phyloP scores from a whole-genome alignment of 805 yeast genomes.

The Osmozyma mogii region DNA sequence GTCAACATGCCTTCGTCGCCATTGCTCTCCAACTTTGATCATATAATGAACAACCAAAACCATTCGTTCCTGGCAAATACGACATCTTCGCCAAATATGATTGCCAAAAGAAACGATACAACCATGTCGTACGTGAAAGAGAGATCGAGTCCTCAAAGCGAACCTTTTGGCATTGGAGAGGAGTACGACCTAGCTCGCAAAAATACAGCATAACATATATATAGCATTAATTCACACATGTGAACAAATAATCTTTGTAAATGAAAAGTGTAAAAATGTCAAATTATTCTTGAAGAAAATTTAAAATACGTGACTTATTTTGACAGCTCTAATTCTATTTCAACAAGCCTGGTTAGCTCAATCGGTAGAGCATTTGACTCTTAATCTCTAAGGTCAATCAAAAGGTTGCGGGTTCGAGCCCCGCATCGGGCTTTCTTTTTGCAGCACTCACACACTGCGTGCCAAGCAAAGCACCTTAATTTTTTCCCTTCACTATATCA shows the following conservation, averaged over 20 bases:
- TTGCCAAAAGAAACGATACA: constrained; percentile 30
- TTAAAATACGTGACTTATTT: too few species aligned
- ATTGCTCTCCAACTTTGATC: constrained; percentile 14
- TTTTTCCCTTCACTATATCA: too few species aligned
- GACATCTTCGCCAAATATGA: constrained; percentile 25
- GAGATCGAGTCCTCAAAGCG: constrained; percentile 1
- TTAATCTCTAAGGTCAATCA: constrained; percentile 21
- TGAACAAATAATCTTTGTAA: too few species aligned
- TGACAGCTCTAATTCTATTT: too few species aligned
- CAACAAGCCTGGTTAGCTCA: constrained; percentile 24
- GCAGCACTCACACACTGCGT: too few species aligned
- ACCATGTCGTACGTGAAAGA: constrained; percentile 17
- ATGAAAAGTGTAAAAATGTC: too few species aligned
- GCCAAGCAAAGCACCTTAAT: too few species aligned
- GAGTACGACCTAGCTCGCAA: neutral
- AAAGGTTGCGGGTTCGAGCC: constrained; percentile 30
- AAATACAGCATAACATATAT: neutral
- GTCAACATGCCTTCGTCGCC: constrained; percentile 37
- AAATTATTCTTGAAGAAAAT: neutral
- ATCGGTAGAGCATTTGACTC: constrained; percentile 29
- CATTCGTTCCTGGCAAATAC: constrained; percentile 16
- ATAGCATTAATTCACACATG: neutral
- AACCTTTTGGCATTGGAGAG: too few species aligned
- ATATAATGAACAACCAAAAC: constrained; percentile 7
- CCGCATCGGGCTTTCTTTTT: constrained; percentile 22